Evolutionary conservation across 305 asterid species (phyloP), one percentile per base, ranked within the genome.

Genomic region (Fraxinus platypoda): DNA sequence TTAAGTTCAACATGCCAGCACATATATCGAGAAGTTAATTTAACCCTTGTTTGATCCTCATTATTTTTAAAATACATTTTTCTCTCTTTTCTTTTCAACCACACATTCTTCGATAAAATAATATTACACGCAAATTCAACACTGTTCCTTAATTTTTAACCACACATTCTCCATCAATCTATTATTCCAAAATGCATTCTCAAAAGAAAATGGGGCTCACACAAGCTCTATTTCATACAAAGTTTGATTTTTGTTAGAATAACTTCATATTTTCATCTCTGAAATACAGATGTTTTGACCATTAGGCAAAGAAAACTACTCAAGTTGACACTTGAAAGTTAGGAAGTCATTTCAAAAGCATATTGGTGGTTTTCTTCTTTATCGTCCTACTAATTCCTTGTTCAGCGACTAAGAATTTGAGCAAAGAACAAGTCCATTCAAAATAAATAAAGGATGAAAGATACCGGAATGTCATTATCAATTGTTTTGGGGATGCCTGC

Each of bases 401-500:
- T 52, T 62, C 21, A 31, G 33, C 2, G 4, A 73, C 83, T 77
- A 83, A 34, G 76, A 78, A 66, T 54, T 78, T 54, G 23, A 12
- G 52, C 41, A 83, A 41, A 75, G 57, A 57, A 38, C 49, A 49
- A 49, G 78, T 49, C 49, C 80, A 66, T 34, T 66, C 62, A 76
- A 66, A 62, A 57, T 71, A 74, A 62, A 41, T 81, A 74, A 80
- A 80, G 86, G 64, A 84, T 70, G 86, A 78, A 15, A 81, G 86
- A 62, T 93, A 95, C 98, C 91, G 95, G 87, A 79, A 95, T 95
- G 88, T 95, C 98, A 85, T 94, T 95, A 87, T 95, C 98, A 85
- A 95, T 95, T 74, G 98, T 94, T 90, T 95, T 95, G 74, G 98
- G 98, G 75, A 95, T 92, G 81, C 98, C 98, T 80, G 94, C 95